phyloP scores from a whole-genome alignment of 176 grass and related monocot species.

The Oryza longistaminata region DNA sequence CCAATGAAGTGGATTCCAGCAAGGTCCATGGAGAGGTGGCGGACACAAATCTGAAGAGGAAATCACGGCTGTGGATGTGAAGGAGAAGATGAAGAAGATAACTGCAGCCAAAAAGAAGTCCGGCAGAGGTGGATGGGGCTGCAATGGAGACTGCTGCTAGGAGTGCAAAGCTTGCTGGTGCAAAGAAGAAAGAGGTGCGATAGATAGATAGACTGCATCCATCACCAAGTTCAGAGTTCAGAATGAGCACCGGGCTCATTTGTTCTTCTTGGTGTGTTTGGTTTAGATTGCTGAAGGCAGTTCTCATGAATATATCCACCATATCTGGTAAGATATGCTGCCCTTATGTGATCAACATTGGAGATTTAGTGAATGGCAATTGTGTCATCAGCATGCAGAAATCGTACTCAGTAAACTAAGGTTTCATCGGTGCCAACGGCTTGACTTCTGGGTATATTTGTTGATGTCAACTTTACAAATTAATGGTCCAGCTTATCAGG shows the following conservation, averaged over 20 bases:
- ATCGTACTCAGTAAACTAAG: background rate
- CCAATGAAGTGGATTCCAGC: constrained; percentile 38
- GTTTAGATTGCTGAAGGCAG: background rate
- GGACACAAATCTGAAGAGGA: constrained; percentile 39
- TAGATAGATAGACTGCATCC: constrained; percentile 28
- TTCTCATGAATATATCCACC: constrained; percentile 2
- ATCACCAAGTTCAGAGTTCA: background rate
- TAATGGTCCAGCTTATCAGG: background rate
- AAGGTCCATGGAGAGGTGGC: constrained; percentile 25
- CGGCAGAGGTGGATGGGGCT: constrained; percentile 57
- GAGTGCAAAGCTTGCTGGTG: constrained; percentile 57
- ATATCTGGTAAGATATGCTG: background rate
- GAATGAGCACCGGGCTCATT: background rate
- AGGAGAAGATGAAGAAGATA: constrained; percentile 69
- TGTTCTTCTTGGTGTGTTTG: constrained; percentile 9
- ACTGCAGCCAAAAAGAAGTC: constrained; percentile 58
- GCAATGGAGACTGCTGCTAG: constrained; percentile 62
- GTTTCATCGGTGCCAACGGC: background rate
- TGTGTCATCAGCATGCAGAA: background rate
- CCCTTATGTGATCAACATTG: background rate
- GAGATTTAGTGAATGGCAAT: background rate
- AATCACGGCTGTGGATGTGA: constrained; percentile 44
- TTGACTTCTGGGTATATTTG: background rate
- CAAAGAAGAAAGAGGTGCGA: constrained; percentile 85
- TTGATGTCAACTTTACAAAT: background rate